Base-by-base conservation (phyloP, 352 stramenopile genomes). In the Thalassiosira exigua region DNA sequence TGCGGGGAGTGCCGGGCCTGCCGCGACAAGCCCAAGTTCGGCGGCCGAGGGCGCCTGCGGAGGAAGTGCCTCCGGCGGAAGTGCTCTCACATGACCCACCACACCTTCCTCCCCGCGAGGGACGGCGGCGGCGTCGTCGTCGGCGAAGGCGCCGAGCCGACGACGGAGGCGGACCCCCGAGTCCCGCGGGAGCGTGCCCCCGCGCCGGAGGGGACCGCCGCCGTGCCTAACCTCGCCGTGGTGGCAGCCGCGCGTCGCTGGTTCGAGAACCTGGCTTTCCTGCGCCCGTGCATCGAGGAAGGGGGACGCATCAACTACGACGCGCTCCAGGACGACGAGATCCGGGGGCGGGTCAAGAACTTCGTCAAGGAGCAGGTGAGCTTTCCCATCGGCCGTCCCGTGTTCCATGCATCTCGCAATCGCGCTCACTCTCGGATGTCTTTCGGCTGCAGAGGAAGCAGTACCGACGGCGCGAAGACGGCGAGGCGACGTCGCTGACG, bases 291-390 rank as follows among this genome's bases (percentile, higher is more conserved):
- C 50, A 73, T 73, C 22, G 51, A 73, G 24, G 48, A 26, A 26
- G 64, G 51, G 32, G 64, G 64, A 12, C 29, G 61, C 14, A 61
- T 73, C 26, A 64, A 73, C 64, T 73, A 73, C 51, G 24, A 19
- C 26, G 19, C 33, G 29, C 61, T 73, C n/a, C 2, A 9, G 27
- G 51, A 73, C 26, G 64, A 73, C 5, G 48, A 73, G 11, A 36
- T 50, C 26, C 48, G 64, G 2, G 54, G 36, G 19, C 48, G 50
- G 26, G 26, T 73, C 48, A 73, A 73, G 32, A 64, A 64, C 32
- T 73, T 59, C 44, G 60, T 69, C 42, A 69, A 69, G 42, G 60
- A 69, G 57, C 51, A n/a, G n/a, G n/a, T n/a, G n/a, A n/a, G n/a
- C n/a, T n/a, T n/a, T n/a, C n/a, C n/a, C n/a, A n/a, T n/a, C n/a